Base-by-base conservation (phyloP, 768 basidiomycete species). In the Leccinum aurantiacum region DNA sequence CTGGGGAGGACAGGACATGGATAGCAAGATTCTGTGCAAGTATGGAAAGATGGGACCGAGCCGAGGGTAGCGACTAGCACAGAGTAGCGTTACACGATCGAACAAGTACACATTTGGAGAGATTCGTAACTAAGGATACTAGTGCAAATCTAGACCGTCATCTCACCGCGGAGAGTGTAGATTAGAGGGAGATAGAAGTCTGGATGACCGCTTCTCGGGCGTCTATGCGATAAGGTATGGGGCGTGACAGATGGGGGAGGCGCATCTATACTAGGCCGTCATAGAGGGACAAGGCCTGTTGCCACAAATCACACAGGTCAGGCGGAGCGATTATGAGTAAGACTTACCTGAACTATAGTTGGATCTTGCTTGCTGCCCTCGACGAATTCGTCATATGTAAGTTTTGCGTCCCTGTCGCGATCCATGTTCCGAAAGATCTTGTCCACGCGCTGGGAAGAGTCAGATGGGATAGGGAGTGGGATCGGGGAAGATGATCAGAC, bases 361-460 rank as follows among this genome's bases (percentile, higher is more conserved):
- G 97, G 97, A 74, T 99, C 97, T 74, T 97, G 94, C 77, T 98
- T 98, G 75, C 91, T 93, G 33, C 97, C 97, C 73, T 98, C 95
- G 19, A 95, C 94, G 72, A 99, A 99, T 74, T 99, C 97, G 10
- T 95, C 94, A 74, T 88, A 99, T 0, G 95, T 95, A 57, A 98
- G 80, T 69, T 85, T 90, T 7, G 93, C 91, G 69, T 98, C 92
- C 76, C 94, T 94, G 79, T 98, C 89, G 63, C 88, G 81, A 75
- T 98, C 97, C 97, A 99, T 99, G 69, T 92, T 93, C 58, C 85
- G 82, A 80, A 99, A 99, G 64, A 99, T 98, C 82, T 98, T 99
- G 78, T 97, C 92, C 61, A 98, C 97, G 24, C 97, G 89, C 96
- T 98, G 68, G 10, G 29, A 53, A 57, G 9, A 1, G 63, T 70